Conservation (phyloP, 1,284 basidiomycete genomes). For the Ceraceosorus guamensis region DNA sequence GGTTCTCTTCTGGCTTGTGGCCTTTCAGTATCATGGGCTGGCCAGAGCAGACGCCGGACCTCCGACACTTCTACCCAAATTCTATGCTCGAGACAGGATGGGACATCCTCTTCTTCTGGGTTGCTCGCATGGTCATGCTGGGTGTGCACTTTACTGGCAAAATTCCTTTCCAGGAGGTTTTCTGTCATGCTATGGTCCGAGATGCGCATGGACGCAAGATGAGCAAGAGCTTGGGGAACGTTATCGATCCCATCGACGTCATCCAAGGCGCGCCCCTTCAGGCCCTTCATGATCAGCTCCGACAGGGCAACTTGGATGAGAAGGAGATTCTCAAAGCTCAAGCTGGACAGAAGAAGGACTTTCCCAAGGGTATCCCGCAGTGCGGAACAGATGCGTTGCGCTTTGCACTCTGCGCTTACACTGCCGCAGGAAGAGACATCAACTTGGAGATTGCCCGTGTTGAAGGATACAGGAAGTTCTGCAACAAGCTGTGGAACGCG, state of each 20-base stretch:
- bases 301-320: constrained; percentile 86
- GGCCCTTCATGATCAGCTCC: constrained; percentile 76
- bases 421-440: constrained; percentile 56
- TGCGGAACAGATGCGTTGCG: constrained; percentile 94
- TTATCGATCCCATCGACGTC: constrained; percentile 94
- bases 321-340: constrained; percentile 87
- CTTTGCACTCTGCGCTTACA: constrained; percentile 92
- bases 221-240: constrained; percentile 97
- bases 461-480: constrained; percentile 97
- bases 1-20: constrained; percentile 98
- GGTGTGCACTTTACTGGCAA: constrained; percentile 80
- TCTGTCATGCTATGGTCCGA: constrained; percentile 97
- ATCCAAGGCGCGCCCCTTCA: constrained; percentile 80
- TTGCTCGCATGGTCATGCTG: constrained; percentile 94
- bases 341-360: constrained; percentile 96
- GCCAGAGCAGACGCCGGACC: constrained; percentile 59
- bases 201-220: constrained; percentile 98
- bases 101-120: constrained; percentile 99
- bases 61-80: constrained; percentile 71
- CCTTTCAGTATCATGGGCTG: constrained; percentile 97
- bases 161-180: constrained; percentile 95
- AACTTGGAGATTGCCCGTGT: constrained; percentile 82
- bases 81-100: constrained; percentile 92
- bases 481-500: constrained; percentile 99
- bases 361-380: constrained; percentile 97